Base-by-base conservation (phyloP, 306 rosid genomes). In the Hippophae rhamnoides region DNA sequence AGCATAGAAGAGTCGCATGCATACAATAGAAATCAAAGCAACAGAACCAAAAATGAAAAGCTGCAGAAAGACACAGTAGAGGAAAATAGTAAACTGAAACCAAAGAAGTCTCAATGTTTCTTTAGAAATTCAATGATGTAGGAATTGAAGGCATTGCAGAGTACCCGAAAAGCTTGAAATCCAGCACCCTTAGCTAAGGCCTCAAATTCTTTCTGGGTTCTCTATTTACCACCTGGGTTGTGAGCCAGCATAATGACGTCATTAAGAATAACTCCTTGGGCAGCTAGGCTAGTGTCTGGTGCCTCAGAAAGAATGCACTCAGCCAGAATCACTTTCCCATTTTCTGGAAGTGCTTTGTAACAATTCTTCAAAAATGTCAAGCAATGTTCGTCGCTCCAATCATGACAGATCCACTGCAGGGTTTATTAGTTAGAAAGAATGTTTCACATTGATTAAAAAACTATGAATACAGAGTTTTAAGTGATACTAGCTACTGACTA, bases 321-420 rank as follows among this genome's bases (percentile, higher is more conserved):
- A 0, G 84, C 96, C 43, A 88, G 77, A n/a, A 92, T 86, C 94
- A 88, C 95, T 60, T 92, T 88, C 23, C 96, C 96, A 3, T 80
- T 56, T 8, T 80, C 74, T 0, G 96, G 95, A 8, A 92, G 78
- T 4, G 96, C 86, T 0, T 73, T 83, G 0, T 84, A 77, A 79
- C 96, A 92, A 61, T 88, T 88, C 84, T 82, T 88, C 78, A 92
- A 69, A 31, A 88, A 64, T 26, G 85, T 88, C 65, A 79, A 52
- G 82, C 96, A 92, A 71, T 92, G 95, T 52, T 78, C 89, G 41
- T 92, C 99, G 25, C 95, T 92, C 99, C 96, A 92, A 14, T 92
- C 95, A 53, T 92, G 99, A 43, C 96, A 85, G 62, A 88, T 80
- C 93, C 93, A 88, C 96, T 90, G 65, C 10, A 49, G 2, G 38